Evolutionary conservation across 257 asterid genomes (phyloP).

Genomic region (Ophiorrhiza pumila): DNA sequence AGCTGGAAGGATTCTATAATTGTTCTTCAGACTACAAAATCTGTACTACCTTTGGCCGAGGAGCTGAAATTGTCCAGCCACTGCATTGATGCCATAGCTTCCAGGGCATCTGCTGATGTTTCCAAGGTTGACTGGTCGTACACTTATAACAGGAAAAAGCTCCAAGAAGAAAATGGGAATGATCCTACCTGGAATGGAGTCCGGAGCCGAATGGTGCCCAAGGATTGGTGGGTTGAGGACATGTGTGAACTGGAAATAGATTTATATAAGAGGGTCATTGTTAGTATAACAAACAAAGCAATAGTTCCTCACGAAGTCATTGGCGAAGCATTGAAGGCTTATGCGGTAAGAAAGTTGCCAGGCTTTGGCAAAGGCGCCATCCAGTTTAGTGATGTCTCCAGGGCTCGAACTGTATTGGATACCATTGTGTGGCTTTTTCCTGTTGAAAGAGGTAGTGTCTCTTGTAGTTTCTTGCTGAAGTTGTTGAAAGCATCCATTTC

Average conservation of each 20-base stretch:
- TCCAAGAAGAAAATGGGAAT: conserved; percentile 63
- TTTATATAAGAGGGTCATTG: conserved; percentile 57
- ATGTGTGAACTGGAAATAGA: conserved; percentile 79
- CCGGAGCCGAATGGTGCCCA: conserved; percentile 59
- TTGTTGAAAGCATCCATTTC: conserved; percentile 68
- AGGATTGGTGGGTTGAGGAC: conserved; percentile 99
- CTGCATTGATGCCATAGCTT: conserved; percentile 76
- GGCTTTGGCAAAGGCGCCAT: conserved; percentile 58
- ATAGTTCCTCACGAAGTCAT: conserved; percentile 59
- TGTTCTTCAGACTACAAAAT: conserved; percentile 71
- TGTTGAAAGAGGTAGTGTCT: conserved; percentile 62
- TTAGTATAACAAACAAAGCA: conserved; percentile 48
- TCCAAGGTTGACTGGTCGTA: conserved; percentile 92
- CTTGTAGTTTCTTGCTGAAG: conserved; percentile 83
- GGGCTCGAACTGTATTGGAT: conserved; percentile 55
- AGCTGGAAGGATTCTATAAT: conserved; percentile 97
- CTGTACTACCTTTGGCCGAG: conserved; percentile 51
- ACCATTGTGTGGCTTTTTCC: conserved; percentile 76
- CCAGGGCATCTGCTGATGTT: conserved; percentile 68
- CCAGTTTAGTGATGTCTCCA: conserved; percentile 46
- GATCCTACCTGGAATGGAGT: conserved; percentile 60
- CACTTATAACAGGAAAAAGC: conserved; percentile 70
- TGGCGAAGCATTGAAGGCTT: conserved; percentile 89
- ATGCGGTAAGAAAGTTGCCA: conserved; percentile 62
- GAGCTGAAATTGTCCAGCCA: conserved; percentile 69